These are phyloP conservation scores for Leishmania lainsoni DNA, from an alignment of 208 protist species.

Conservation along the genomic window DNA sequence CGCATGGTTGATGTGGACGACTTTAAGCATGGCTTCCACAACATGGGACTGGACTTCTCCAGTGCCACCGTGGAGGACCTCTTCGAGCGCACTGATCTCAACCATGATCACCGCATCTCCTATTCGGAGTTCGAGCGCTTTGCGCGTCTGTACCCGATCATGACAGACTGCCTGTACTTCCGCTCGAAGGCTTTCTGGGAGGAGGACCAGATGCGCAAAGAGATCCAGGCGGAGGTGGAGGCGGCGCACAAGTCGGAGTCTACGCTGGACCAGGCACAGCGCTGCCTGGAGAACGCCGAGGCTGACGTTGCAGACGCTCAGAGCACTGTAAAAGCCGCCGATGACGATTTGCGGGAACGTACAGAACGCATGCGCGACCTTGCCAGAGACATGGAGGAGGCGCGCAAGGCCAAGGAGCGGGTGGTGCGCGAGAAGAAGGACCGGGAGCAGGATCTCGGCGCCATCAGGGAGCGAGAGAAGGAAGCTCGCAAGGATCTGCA, in stretches of 20 bases:
- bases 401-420: constrained; percentile 75
- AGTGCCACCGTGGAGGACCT: constrained; percentile 88
- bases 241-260: constrained; percentile 67
- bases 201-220: constrained; percentile 85
- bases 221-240: constrained; percentile 81
- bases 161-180: constrained; percentile 91
- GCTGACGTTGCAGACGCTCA: constrained; percentile 65
- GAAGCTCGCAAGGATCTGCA: constrained; percentile 75
- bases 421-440: constrained; percentile 83
- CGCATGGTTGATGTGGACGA: constrained; percentile 83
- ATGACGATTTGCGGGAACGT: constrained; percentile 78
- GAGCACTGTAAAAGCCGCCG: constrained; percentile 56
- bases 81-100: constrained; percentile 86
- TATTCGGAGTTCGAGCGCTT: constrained; percentile 92
- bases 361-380: constrained; percentile 84
- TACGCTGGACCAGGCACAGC: constrained; percentile 59
- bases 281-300: constrained; percentile 54
- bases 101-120: constrained; percentile 82
- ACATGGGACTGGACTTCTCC: constrained; percentile 85
- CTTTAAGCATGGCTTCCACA: constrained; percentile 83
- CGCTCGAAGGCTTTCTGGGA: constrained; percentile 92
- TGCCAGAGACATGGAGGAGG: constrained; percentile 81
- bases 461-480: constrained; percentile 74
- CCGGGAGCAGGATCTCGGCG: constrained; percentile 71
- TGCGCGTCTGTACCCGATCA: constrained; percentile 87